Base-by-base conservation (phyloP, 192 early-diverging fungal genomes). In the Glomus cerebriforme region DNA sequence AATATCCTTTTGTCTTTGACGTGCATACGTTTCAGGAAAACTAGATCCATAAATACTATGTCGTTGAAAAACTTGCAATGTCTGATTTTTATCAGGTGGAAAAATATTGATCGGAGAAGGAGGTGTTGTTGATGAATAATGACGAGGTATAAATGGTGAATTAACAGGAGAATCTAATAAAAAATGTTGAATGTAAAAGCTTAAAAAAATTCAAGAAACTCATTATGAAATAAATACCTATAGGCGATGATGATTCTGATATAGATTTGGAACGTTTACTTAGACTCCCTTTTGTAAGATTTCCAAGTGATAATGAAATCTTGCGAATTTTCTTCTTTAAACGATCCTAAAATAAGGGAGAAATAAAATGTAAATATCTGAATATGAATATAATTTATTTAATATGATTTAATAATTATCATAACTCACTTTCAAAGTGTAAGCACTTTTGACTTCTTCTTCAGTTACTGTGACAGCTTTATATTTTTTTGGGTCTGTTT, bases 401-500 rank as follows among this genome's bases (percentile, higher is more conserved):
- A 9, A 43, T 49, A 72, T n/a, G 12, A 45, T 39, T 24, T 15
- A 49, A 71, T n/a, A 4, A 72, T 47, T 29, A 54, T 29, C 17
- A 54, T 29, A 27, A 72, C 70, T 24, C 79, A 92, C 92, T 71
- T 91, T 91, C 13, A 92, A 80, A 2, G 89, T 90, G 3, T 92
- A 85, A 9, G 93, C 90, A 24, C 86, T 80, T 35, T 90, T 89
- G 4, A 96, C 87, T 78, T 97, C 95, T 43, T 96, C 95, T 24
- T 92, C 90, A 5, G 93, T 93, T n/a, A 98, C 90, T 8, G 89
- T 83, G 7, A 97, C 85, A 17, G 85, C 88, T 26, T 91, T 92
- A 39, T 90, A 87, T 31, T 87, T 84, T 5, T 85, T 79, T 31
- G 94, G 95, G 81, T 96, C 92, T 13, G 95, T 93, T 66, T 95